A percentile compares a stretch with the other conserved stretches of the same genome.
Conservation (phyloP, 768 basidiomycete genomes). For the Hypsizygus marmoreus region DNA sequence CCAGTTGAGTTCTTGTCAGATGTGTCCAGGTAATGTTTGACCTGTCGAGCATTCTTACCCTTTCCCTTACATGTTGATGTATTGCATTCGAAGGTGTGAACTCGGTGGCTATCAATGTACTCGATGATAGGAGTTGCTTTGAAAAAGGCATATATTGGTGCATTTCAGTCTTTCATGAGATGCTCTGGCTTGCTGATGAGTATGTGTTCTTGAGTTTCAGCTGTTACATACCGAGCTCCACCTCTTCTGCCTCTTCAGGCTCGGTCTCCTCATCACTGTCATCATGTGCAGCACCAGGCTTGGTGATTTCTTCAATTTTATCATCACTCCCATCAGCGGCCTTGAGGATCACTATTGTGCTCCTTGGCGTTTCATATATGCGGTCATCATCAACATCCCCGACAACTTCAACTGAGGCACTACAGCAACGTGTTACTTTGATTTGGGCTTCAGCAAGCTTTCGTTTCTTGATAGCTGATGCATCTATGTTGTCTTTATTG, state of each 20-base stretch:
- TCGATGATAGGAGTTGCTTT: constrained; percentile 18
- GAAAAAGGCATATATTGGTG: constrained; percentile 31
- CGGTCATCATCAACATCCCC: background rate
- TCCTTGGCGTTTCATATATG: background rate
- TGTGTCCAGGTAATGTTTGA: constrained; percentile 25
- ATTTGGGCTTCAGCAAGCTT: too few species aligned
- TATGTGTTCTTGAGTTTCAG: background rate
- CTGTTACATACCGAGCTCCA: background rate
- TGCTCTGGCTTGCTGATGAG: constrained; percentile 10
- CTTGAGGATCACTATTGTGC: background rate
- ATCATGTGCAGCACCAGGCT: too few species aligned
- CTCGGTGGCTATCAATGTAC: constrained; percentile 13
- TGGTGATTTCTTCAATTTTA: too few species aligned
- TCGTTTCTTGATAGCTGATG: too few species aligned
- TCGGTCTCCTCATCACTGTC: too few species aligned
- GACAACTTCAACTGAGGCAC: background rate
- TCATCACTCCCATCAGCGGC: background rate
- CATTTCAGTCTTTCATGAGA: constrained; percentile 25
- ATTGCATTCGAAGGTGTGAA: constrained; percentile 26
- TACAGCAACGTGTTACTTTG: too few species aligned
- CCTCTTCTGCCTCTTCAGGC: too few species aligned
- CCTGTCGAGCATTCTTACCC: background rate
- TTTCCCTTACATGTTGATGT: constrained; percentile 17
- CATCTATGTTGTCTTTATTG: too few species aligned
- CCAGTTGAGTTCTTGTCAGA: constrained; percentile 26